Conservation (phyloP, 352 stramenopile genomes). For the Phytophthora sojae region DNA sequence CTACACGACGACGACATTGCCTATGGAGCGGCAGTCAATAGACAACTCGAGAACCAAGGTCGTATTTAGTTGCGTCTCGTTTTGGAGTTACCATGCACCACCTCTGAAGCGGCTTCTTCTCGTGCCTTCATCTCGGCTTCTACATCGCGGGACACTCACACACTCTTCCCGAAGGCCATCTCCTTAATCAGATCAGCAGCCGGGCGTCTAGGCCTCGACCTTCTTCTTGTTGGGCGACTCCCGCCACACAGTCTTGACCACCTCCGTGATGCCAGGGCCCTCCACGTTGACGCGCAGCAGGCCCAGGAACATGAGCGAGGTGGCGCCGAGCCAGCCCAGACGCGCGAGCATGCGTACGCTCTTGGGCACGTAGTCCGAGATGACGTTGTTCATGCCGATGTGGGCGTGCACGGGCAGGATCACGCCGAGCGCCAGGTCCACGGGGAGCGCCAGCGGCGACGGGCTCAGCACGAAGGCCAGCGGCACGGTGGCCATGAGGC, state of each 20-base stretch:
- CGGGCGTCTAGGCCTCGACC: constrained; percentile 30
- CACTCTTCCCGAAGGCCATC: not conserved
- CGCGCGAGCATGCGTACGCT: constrained; percentile 58
- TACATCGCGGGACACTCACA: constrained; percentile 16
- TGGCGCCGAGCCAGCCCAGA: constrained; percentile 76
- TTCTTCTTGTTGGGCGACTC: constrained; percentile 80
- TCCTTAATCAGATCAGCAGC: constrained; percentile 18
- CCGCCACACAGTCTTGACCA: constrained; percentile 88
- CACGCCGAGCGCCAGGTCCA: constrained; percentile 84
- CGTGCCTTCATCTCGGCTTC: constrained; percentile 32
- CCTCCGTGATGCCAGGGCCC: constrained; percentile 87
- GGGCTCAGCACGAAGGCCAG: constrained; percentile 81
- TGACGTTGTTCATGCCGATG: constrained; percentile 95
- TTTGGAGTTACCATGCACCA: constrained; percentile 24
- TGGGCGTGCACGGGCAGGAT: constrained; percentile 91
- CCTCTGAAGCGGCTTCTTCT: constrained; percentile 8
- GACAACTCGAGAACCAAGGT: constrained; percentile 1
- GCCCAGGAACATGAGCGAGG: constrained; percentile 82
- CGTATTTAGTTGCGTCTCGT: constrained; percentile 27
- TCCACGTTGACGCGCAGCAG: constrained; percentile 87
- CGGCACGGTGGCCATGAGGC: constrained; percentile 65
- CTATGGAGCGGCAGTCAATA: not conserved
- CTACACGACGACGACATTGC: not conserved
- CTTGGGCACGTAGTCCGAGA: constrained; percentile 95
- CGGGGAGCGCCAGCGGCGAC: constrained; percentile 70